phyloP scores from a whole-genome alignment of 2,329 filamentous ascomycete genomes.

The Fusarium sterilihyphosum region DNA sequence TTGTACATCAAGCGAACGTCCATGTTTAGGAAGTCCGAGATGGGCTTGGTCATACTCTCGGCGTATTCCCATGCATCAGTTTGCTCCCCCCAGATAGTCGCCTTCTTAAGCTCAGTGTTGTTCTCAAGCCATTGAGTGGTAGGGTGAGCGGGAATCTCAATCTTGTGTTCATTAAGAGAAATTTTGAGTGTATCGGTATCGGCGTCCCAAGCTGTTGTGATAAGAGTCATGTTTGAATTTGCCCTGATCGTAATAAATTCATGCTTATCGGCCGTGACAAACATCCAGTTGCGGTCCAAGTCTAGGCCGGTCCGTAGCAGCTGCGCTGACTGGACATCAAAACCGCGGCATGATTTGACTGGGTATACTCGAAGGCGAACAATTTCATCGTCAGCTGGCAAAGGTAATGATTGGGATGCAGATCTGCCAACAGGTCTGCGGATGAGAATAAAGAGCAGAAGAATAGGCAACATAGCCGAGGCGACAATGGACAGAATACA shows the following conservation, averaged over 20 bases:
- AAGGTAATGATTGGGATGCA: neutral
- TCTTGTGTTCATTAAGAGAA: conserved; percentile 52
- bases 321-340: conserved; percentile 61
- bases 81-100: conserved; percentile 67
- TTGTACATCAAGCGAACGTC: conserved; percentile 70
- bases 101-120: conserved; percentile 60
- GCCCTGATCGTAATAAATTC: conserved; percentile 72
- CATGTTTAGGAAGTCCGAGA: conserved; percentile 65
- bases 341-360: conserved; percentile 73
- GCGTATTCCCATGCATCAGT: conserved; percentile 68
- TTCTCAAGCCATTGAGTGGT: conserved; percentile 60
- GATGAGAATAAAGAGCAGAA: conserved; percentile 16
- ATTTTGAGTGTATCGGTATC: conserved; percentile 57
- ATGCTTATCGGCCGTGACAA: conserved; percentile 61
- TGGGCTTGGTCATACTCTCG: conserved; percentile 59
- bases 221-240: conserved; percentile 70
- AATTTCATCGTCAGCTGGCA: conserved; percentile 37
- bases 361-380: conserved; percentile 65
- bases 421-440: neutral
- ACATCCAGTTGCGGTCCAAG: conserved; percentile 74
- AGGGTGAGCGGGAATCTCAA: conserved; percentile 66
- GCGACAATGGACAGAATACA: neutral
- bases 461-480: conserved; percentile 2
- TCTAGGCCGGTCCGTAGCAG: conserved; percentile 67
- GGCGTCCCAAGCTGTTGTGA: conserved; percentile 50